Evolutionary conservation across 164 flowering plant species (phyloP).

Genomic region (Euptelea pleiosperma): DNA sequence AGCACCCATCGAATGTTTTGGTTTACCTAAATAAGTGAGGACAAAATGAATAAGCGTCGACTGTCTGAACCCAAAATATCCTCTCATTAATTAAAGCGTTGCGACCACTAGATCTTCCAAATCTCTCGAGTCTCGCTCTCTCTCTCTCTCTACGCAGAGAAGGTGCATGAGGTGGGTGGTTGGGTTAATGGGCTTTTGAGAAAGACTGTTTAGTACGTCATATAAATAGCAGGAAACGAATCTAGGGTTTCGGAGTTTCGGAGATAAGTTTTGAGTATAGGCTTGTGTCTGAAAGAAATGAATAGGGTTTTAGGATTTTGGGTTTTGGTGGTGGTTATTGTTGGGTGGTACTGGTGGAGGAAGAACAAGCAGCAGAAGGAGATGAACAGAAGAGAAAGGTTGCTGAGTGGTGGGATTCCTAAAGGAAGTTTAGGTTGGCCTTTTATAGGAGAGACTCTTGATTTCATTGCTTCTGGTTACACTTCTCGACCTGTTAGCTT

Average conservation of each 20-base stretch:
- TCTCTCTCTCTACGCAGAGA: too few species aligned
- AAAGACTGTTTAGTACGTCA: too few species aligned
- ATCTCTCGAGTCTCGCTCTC: too few species aligned
- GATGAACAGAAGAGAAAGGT: too few species aligned
- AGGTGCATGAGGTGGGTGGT: too few species aligned
- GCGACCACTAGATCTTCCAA: neutral
- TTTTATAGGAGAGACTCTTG: constrained; percentile 80
- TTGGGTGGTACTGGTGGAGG: constrained; percentile 31
- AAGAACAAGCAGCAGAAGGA: constrained; percentile 16
- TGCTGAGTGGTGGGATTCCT: constrained; percentile 51
- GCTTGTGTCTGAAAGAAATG: too few species aligned
- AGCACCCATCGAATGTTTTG: too few species aligned
- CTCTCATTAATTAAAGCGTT: neutral
- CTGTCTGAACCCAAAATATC: neutral
- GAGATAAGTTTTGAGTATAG: neutral
- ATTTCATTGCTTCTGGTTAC: constrained; percentile 76
- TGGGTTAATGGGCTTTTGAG: too few species aligned
- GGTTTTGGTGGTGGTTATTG: constrained; percentile 26
- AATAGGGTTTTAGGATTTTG: constrained; percentile 24
- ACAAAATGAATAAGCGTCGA: neutral
- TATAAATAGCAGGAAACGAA: too few species aligned
- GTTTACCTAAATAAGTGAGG: neutral
- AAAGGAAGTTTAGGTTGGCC: constrained; percentile 89
- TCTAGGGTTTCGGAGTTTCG: too few species aligned
- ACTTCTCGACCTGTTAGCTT: constrained; percentile 69